These are phyloP conservation scores for Tetrapyrgos nigripes DNA, from an alignment of 1,284 basidiomycete genomes.

Conservation along the genomic window DNA sequence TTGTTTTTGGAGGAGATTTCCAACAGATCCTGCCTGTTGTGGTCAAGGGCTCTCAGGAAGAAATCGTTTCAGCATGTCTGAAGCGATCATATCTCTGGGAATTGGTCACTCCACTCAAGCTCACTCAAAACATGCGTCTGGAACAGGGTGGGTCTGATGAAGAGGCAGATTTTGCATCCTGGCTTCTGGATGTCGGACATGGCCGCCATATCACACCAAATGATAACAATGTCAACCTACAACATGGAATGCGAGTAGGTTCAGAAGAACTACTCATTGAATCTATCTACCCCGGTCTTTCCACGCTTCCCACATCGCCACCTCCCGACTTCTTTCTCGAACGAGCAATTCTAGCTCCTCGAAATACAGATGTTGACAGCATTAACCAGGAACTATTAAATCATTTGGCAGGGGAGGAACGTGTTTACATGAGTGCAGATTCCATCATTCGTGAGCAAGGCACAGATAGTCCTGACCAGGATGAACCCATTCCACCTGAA, in stretches of 20 bases:
- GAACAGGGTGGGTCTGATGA: conserved; percentile 23
- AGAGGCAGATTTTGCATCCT: conserved; percentile 40
- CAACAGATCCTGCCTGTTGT: too few species aligned
- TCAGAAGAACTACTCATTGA: conserved; percentile 11
- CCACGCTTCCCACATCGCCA: conserved; percentile 23
- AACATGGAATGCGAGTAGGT: conserved; percentile 33
- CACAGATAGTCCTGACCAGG: conserved; percentile 11
- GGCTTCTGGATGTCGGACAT: conserved; percentile 48
- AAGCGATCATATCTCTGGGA: conserved; percentile 43
- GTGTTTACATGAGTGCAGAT: conserved; percentile 30
- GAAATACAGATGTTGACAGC: conserved; percentile 41
- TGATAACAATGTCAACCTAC: conserved; percentile 32
- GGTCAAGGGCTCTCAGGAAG: conserved; percentile 37
- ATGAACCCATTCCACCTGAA: conserved; percentile 15
- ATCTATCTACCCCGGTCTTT: conserved; percentile 17
- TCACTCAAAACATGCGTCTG: conserved; percentile 46
- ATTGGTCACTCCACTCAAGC: conserved; percentile 29
- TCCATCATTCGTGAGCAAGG: conserved; percentile 1
- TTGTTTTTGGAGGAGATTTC: too few species aligned
- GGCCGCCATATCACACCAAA: conserved; percentile 29
- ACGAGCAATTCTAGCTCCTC: conserved; percentile 41
- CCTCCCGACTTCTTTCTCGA: conserved; percentile 39
- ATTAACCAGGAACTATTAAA: conserved; percentile 39
- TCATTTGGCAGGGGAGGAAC: conserved; percentile 32
- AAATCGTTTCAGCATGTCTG: conserved; percentile 42